Evolutionary conservation across 2,329 filamentous ascomycete species (phyloP).

Genomic region (Trichoderma koningii): DNA sequence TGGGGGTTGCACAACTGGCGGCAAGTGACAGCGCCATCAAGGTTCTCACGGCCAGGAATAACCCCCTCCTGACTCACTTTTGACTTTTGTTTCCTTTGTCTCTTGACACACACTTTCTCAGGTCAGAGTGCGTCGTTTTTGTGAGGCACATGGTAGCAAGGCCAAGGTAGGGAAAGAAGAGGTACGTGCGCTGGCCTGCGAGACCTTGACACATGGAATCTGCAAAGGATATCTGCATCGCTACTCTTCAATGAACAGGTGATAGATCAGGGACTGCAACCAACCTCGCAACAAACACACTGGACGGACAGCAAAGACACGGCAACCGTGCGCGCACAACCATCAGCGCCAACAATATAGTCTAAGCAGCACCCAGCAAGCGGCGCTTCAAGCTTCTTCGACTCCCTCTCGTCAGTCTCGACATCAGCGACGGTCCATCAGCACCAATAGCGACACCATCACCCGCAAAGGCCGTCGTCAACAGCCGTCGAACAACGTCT

Average conservation of each 20-base stretch:
- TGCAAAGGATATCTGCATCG: constrained; percentile 11
- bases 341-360: too few species aligned
- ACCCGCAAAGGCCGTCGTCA: background rate
- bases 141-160: too few species aligned
- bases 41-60: background rate
- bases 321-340: background rate
- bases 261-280: background rate
- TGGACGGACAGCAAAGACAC: background rate
- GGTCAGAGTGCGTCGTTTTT: background rate
- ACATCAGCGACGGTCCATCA: background rate
- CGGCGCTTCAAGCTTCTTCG: background rate
- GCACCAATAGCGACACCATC: background rate
- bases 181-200: background rate
- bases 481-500: background rate
- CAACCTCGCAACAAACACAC: background rate
- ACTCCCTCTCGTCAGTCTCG: too few species aligned
- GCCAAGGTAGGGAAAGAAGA: background rate
- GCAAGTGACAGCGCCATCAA: constrained; percentile 12
- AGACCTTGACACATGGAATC: background rate
- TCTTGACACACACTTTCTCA: background rate
- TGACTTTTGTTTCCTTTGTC: background rate
- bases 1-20: background rate
- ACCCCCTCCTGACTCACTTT: background rate
- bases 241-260: background rate
- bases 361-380: background rate